Evolutionary conservation across 257 asterid genomes (phyloP).

Genomic region (Nicotiana sylvestris): DNA sequence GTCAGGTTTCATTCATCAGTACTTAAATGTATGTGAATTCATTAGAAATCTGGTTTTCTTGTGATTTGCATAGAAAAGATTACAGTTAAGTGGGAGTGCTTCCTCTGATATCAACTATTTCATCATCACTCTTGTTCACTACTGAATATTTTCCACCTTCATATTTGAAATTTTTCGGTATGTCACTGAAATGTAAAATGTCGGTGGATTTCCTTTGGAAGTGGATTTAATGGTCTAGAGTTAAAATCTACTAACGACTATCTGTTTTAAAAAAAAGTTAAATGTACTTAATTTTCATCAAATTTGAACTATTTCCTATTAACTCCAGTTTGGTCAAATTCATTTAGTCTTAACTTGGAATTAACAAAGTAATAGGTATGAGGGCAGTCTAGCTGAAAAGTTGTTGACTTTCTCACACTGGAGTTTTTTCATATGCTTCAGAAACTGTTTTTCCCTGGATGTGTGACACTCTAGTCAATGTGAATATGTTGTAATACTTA

Average conservation of each 20-base stretch:
- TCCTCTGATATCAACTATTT: neutral
- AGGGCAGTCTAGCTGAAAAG: neutral
- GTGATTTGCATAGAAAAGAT: neutral
- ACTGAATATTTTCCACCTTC: neutral
- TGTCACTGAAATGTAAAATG: neutral
- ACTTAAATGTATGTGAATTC: neutral
- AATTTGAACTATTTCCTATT: neutral
- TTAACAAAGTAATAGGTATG: neutral
- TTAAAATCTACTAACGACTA: neutral
- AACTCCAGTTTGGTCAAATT: neutral
- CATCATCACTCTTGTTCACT: neutral
- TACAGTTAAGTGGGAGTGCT: neutral
- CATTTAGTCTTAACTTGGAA: neutral
- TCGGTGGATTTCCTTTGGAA: neutral
- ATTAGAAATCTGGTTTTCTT: neutral
- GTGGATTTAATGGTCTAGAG: neutral
- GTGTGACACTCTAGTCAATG: neutral
- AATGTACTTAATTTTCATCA: neutral
- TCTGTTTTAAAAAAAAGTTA: no score
- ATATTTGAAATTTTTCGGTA: neutral
- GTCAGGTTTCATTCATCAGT: neutral
- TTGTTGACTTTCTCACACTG: neutral
- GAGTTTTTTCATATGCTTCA: neutral
- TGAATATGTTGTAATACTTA: neutral
- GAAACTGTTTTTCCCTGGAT: neutral